Evolutionary conservation across 2,329 filamentous ascomycete genomes (phyloP), one percentile per base, ranked within the genome.

Genomic region (Fusarium sublunatum): DNA sequence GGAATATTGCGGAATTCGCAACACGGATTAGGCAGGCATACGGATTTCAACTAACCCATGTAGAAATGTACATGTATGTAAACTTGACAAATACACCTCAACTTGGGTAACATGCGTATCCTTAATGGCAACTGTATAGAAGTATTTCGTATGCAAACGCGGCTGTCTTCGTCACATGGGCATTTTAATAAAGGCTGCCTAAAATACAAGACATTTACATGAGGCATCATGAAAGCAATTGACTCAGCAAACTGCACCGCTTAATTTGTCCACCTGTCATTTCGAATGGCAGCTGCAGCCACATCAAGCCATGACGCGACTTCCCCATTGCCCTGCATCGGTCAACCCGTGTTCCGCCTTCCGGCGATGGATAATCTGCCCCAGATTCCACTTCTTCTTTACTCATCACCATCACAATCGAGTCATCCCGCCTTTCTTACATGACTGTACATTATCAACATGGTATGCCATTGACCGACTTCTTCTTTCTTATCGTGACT

Each of bases 241-340:
- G 29, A n/a, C 32, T 55, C 29, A 44, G 56, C 42, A 39, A 12
- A 1, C 6, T 61, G 42, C 36, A 32, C n/a, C 12, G 7, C 7
- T 36, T 49, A 61, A 61, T 60, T 42, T 60, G 57, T 64, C 61
- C 39, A 32, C 36, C n/a, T 43, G 45, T 43, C 42, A 58, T 58
- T 15, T 11, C 13, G 38, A 61, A 56, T 40, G 45, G 51, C 61
- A 40, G 61, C 47, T 65, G 61, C 47, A 65, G 55, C 60, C 61
- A 61, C 40, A 36, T 43, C 11, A 47, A 45, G 32, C 42, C 61
- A 61, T 59, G 53, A 65, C 61, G 48, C 55, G 62, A 65, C 53
- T 53, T 56, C 41, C 55, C 61, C 49, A 44, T 66, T 65, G 44
- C 50, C 54, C 13, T 69, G 67, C 67, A 68, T 69, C 67, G 67